These are phyloP conservation scores for Colletotrichum caudatum DNA, from an alignment of 2,329 filamentous ascomycete species.

Conservation along the genomic window DNA sequence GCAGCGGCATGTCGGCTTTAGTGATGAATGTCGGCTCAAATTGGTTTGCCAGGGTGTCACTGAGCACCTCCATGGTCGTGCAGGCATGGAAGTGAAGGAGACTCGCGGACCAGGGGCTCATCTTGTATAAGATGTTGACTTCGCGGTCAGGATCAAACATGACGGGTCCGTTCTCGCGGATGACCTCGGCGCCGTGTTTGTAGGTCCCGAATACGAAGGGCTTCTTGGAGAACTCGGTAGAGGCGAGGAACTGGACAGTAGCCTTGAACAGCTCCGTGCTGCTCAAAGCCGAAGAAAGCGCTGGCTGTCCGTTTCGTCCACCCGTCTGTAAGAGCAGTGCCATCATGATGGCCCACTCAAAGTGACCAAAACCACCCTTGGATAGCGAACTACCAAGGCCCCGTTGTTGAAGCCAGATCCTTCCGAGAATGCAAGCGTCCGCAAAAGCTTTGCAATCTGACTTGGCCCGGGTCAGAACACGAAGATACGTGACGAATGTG, in stretches of 20 bases:
- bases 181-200: constrained; percentile 55
- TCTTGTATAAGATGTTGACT: constrained; percentile 90
- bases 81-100: constrained; percentile 80
- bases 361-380: constrained; percentile 88
- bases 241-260: constrained; percentile 85
- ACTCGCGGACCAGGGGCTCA: constrained; percentile 85
- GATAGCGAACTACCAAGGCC: constrained; percentile 79
- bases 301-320: constrained; percentile 75
- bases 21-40: constrained; percentile 88
- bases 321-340: constrained; percentile 85
- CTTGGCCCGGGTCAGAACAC: constrained; percentile 76
- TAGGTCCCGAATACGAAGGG: constrained; percentile 67
- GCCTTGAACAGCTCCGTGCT: constrained; percentile 96
- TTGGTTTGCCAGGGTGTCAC: constrained; percentile 79
- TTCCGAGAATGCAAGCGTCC: constrained; percentile 88
- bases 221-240: constrained; percentile 77
- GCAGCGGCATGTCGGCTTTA: constrained; percentile 65
- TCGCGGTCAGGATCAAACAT: constrained; percentile 81
- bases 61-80: constrained; percentile 79
- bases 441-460: constrained; percentile 79
- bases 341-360: constrained; percentile 88
- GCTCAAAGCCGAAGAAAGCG: constrained; percentile 84
- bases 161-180: constrained; percentile 69
- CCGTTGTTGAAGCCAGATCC: constrained; percentile 89
- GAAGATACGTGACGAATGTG: constrained; percentile 79